A percentile compares a stretch with the other conserved stretches of the same genome.
These are phyloP conservation scores for Brasenia schreberi DNA, from an alignment of 164 flowering plant genomes.

Conservation along the genomic window DNA sequence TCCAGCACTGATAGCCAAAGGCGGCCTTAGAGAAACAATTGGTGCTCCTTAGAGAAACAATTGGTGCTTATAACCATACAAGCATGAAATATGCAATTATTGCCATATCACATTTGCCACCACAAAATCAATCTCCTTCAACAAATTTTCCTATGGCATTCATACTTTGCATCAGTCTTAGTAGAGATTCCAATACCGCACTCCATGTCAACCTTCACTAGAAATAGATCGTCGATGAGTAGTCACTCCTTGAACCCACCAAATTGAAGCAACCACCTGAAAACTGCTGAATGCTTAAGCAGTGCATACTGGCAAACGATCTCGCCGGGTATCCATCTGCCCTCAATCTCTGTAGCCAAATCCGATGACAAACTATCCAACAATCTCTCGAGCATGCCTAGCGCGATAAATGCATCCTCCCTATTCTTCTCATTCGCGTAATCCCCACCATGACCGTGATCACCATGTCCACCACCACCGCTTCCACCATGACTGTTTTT, in stretches of 20 bases:
- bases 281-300: constrained; percentile 34
- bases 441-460: constrained; percentile 20
- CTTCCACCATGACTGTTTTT: constrained; percentile 2
- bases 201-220: constrained; percentile 45
- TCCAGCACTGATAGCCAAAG: constrained; percentile 64
- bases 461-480: constrained; percentile 13
- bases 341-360: constrained; percentile 61
- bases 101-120: constrained; percentile 99
- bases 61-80: constrained; percentile 97
- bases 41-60: too few relatives aligned
- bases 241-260: constrained; percentile 54
- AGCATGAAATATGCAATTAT: constrained; percentile 99
- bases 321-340: constrained; percentile 43
- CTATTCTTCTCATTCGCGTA: constrained; percentile 36
- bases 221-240: constrained; percentile 56
- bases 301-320: constrained; percentile 42
- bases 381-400: constrained; percentile 41
- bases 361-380: constrained; percentile 59
- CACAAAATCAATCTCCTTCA: constrained; percentile 92
- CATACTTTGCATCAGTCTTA: constrained; percentile 84
- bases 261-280: constrained; percentile 41
- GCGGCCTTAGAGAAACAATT: constrained; percentile 77
- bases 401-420: constrained; percentile 38
- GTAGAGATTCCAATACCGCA: constrained; percentile 60
- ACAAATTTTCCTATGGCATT: constrained; percentile 58